A percentile compares a stretch with the other conserved stretches of the same genome.
phyloP scores from a whole-genome alignment of 2,329 filamentous ascomycete genomes.

The Ascomycota sp. region DNA sequence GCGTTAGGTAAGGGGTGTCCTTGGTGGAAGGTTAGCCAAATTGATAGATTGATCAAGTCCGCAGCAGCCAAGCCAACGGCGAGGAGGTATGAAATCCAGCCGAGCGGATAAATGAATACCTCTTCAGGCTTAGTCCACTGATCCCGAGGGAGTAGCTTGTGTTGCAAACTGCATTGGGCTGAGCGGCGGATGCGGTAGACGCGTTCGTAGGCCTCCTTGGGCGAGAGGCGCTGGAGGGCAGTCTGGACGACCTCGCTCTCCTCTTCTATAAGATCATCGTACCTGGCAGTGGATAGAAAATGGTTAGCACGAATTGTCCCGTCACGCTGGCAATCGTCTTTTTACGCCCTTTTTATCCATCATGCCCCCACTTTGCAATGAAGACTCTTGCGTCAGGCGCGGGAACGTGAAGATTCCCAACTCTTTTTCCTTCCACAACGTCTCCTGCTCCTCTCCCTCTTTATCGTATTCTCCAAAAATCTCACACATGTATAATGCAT shows the following conservation, averaged over 20 bases:
- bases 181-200: slow-evolving; percentile 93
- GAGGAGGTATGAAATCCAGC: too few species aligned
- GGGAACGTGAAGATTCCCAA: too few species aligned
- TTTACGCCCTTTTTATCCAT: neutral
- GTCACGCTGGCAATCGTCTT: neutral
- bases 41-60: neutral
- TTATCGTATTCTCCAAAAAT: neutral
- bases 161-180: slow-evolving; percentile 51
- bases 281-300: slow-evolving; percentile 39
- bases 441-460: neutral
- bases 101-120: too few species aligned
- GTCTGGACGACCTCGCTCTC: slow-evolving; percentile 73
- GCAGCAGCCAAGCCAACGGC: neutral
- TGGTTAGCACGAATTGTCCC: too few species aligned
- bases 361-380: too few species aligned
- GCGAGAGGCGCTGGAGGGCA: slow-evolving; percentile 74
- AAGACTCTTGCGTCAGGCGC: too few species aligned
- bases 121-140: slow-evolving; percentile 39
- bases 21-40: slow-evolving; percentile 4
- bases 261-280: slow-evolving; percentile 88
- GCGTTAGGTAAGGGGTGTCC: slow-evolving; percentile 33
- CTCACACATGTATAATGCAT: too few species aligned
- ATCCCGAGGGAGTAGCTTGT: slow-evolving; percentile 42
- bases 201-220: slow-evolving; percentile 88
- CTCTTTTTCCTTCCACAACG: too few species aligned